Conservation (phyloP, 2,329 filamentous ascomycete genomes). For the Penicillium sp. region DNA sequence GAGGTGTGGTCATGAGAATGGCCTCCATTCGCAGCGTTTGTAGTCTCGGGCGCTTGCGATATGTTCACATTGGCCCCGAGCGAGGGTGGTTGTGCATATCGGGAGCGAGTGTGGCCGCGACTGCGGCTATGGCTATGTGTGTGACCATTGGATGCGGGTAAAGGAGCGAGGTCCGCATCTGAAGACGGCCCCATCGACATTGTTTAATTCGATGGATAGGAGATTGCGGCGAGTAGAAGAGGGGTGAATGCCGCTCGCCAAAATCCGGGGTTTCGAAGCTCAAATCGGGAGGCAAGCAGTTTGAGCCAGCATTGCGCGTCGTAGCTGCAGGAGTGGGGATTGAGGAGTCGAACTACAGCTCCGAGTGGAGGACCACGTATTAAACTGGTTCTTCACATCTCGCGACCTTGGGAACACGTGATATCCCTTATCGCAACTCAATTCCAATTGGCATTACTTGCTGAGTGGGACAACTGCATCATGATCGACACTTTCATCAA, state of each 20-base stretch:
- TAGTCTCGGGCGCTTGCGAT: conserved; percentile 17
- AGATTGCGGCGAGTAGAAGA: conserved; percentile 8
- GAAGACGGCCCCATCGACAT: conserved; percentile 38
- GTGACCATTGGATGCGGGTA: conserved; percentile 14
- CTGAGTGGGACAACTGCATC: background rate
- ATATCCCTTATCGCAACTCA: conserved; percentile 2
- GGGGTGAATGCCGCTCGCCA: conserved; percentile 5
- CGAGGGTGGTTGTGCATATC: conserved; percentile 29
- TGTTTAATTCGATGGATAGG: conserved; percentile 17
- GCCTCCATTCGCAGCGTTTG: conserved; percentile 11
- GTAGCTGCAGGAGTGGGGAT: background rate
- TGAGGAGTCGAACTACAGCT: background rate
- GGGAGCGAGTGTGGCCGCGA: conserved; percentile 38
- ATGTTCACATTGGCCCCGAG: conserved; percentile 21
- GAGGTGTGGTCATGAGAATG: conserved; percentile 29
- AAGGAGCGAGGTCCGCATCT: conserved; percentile 29
- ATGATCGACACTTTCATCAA: conserved; percentile 40
- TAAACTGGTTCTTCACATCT: background rate
- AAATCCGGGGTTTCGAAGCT: background rate
- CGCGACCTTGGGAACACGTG: conserved; percentile 1
- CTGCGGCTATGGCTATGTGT: conserved; percentile 26
- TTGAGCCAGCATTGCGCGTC: background rate
- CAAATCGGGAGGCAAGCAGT: background rate
- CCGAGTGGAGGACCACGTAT: background rate
- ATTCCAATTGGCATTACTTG: background rate